Conservation (phyloP, 371 early-diverging fungal species). For the Amoeboaphelidium protococcarum region DNA sequence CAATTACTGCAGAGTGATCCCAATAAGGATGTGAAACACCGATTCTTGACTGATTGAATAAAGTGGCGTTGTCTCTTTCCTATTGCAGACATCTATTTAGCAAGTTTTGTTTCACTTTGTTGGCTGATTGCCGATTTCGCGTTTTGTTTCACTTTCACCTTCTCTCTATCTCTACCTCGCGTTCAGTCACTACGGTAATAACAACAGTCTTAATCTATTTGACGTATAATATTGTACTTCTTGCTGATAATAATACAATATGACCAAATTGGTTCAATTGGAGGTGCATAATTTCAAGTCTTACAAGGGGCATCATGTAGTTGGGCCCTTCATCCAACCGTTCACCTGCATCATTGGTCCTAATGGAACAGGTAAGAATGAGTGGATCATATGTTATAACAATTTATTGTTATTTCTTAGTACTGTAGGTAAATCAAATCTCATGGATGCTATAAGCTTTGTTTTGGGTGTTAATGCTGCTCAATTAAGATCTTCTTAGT, state of each 20-base stretch:
- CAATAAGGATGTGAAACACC: no score
- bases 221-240: no score
- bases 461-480: constrained; percentile 73
- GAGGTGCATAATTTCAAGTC: constrained; percentile 98
- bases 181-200: no score
- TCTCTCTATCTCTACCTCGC: no score
- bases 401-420: not conserved
- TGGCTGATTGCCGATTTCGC: no score
- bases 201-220: no score
- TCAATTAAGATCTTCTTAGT: constrained; percentile 58
- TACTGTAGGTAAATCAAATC: constrained; percentile 71
- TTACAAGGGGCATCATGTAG: constrained; percentile 67
- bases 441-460: constrained; percentile 98
- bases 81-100: no score
- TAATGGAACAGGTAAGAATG: constrained; percentile 69
- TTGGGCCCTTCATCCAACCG: constrained; percentile 71
- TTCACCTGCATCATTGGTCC: constrained; percentile 97
- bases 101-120: no score
- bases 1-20: no score
- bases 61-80: no score
- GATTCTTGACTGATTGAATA: no score
- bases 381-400: not conserved
- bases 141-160: no score
- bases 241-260: not conserved
- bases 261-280: constrained; percentile 34